phyloP scores from a whole-genome alignment of 306 rosid genomes.

The Delonix regia region DNA sequence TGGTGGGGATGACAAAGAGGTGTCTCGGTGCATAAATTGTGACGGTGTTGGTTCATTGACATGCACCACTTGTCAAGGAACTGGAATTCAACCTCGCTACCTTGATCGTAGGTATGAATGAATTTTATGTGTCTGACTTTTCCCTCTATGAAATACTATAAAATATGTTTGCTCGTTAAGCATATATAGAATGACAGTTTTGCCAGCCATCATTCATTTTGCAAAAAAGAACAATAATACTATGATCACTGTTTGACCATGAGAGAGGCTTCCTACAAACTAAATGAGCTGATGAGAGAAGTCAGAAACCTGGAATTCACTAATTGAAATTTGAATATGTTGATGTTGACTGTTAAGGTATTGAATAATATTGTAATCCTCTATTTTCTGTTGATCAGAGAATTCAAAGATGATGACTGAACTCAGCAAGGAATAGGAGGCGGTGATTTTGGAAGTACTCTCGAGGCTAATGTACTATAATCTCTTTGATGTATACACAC shows the following conservation, averaged over 20 bases:
- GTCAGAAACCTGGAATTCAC: not conserved
- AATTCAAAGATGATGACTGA: slow-evolving; percentile 92
- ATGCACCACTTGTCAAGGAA: slow-evolving; percentile 98
- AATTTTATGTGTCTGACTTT: not conserved
- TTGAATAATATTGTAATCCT: slow-evolving; percentile 18
- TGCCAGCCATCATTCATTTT: not conserved
- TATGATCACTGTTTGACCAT: not conserved
- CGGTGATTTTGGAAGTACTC: slow-evolving; percentile 38
- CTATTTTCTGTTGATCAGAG: slow-evolving; percentile 58
- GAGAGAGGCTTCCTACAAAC: slow-evolving; percentile 12
- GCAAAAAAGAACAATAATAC: not conserved
- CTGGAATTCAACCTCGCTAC: slow-evolving; percentile 98
- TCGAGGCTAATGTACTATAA: slow-evolving; percentile 41
- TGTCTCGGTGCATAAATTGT: slow-evolving; percentile 87
- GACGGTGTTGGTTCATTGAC: slow-evolving; percentile 85
- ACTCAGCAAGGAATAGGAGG: slow-evolving; percentile 32
- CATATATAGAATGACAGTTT: slow-evolving; percentile 6
- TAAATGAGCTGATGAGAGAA: not conserved
- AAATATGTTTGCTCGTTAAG: slow-evolving; percentile 1
- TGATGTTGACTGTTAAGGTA: not conserved
- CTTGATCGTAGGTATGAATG: slow-evolving; percentile 85
- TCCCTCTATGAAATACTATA: not conserved
- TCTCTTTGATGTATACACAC: slow-evolving; percentile 37
- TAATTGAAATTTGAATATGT: not conserved
- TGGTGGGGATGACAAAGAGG: slow-evolving; percentile 81